Conservation (phyloP, 345 rosid genomes). For the Durio zibethinus region DNA sequence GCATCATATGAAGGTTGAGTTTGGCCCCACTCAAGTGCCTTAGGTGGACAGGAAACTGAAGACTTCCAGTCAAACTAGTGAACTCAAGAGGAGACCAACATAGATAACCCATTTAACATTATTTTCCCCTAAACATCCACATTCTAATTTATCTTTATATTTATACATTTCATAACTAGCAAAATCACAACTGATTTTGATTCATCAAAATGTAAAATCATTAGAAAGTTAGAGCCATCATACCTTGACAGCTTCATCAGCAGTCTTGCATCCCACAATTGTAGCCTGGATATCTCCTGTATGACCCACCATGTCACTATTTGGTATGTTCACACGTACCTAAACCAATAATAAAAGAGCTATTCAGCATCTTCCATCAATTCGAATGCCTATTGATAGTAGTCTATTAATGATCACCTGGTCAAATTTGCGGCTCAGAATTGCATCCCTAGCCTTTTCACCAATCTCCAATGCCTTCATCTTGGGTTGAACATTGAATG, state of each 20-base stretch:
- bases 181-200: neutral
- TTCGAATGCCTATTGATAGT: neutral
- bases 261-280: conserved; percentile 81
- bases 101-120: neutral
- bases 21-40: neutral
- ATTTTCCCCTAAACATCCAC: neutral
- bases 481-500: conserved; percentile 87
- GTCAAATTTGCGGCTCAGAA: conserved; percentile 74
- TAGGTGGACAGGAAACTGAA: neutral
- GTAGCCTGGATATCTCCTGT: conserved; percentile 92
- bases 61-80: neutral
- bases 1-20: neutral
- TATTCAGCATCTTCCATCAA: neutral
- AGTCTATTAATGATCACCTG: conserved; percentile 49
- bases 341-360: conserved; percentile 20
- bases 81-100: neutral
- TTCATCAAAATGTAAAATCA: no score
- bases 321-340: conserved; percentile 91
- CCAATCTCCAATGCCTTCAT: conserved; percentile 94
- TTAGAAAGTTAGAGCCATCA: neutral
- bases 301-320: conserved; percentile 97
- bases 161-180: neutral
- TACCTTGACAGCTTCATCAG: conserved; percentile 92
- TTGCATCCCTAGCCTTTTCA: conserved; percentile 83
- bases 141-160: neutral